phyloP scores from a whole-genome alignment of 768 basidiomycete genomes.

The Strobilomyces echinocephalus region DNA sequence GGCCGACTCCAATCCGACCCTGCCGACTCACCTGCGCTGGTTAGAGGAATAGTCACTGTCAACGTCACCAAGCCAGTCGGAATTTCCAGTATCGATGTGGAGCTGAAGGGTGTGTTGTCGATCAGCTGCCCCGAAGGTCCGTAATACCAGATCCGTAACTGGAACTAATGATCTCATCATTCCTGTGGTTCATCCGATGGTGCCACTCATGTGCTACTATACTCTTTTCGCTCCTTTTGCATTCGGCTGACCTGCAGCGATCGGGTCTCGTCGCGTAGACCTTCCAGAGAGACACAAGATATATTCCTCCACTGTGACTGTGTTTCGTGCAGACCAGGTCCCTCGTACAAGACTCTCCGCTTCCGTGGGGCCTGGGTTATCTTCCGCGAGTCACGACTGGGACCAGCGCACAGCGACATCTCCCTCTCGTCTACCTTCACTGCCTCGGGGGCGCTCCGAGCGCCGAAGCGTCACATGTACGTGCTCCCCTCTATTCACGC shows the following conservation, averaged over 20 bases:
- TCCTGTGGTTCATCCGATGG: no score
- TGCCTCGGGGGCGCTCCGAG: constrained; percentile 3
- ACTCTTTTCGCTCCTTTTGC: background rate
- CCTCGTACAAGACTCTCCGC: constrained; percentile 25
- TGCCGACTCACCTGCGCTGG: constrained; percentile 53
- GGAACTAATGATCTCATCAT: background rate
- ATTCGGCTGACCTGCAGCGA: constrained; percentile 29
- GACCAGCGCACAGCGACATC: background rate
- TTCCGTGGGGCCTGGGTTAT: constrained; percentile 23
- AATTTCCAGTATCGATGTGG: constrained; percentile 81
- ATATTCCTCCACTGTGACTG: constrained; percentile 64
- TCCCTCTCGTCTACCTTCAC: background rate
- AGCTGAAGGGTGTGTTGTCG: constrained; percentile 62
- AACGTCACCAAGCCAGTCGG: constrained; percentile 71
- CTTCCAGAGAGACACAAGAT: constrained; percentile 70
- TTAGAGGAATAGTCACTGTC: constrained; percentile 63
- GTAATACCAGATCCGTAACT: constrained; percentile 20
- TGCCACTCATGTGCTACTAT: background rate
- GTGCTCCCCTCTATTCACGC: background rate
- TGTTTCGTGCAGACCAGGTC: constrained; percentile 62
- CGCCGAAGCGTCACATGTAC: constrained; percentile 1
- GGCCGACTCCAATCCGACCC: constrained; percentile 31
- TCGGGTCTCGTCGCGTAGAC: constrained; percentile 70
- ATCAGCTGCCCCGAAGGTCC: constrained; percentile 86
- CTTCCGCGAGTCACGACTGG: background rate